Evolutionary conservation across 345 rosid species (phyloP), one percentile per base, ranked within the genome.

Genomic region (Anacardium occidentale): DNA sequence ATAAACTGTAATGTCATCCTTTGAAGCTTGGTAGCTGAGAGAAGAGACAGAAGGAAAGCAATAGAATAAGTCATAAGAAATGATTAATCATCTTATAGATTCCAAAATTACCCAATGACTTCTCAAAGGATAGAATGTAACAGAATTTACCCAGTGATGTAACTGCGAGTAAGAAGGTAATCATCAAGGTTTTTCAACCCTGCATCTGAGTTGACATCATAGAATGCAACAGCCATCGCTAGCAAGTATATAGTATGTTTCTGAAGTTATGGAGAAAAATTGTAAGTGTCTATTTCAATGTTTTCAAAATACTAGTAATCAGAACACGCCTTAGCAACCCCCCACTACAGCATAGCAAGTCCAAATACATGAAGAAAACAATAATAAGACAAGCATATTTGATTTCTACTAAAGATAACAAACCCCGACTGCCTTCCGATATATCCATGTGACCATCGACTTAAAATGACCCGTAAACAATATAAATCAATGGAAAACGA

Each of bases 101-200:
- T 37, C 42, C 42, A 37, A 37, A 37, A 7, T 5, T 37, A 5
- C 42, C 7, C 42, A 37, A 37, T 8, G 42, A 37, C 8, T 37
- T 37, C 42, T 37, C 42, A 18, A 66, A 66, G 0, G n/a, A 34
- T 21, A 17, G 25, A 2, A 11, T 1, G 0, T 0, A 56, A 21
- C 2, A 45, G 32, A 50, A 78, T 85, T 13, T 69, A 92, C 98
- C 98, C 98, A 59, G 87, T 83, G 51, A 90, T 85, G 81, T 93
- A 93, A 75, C 97, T 91, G 71, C 93, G 97, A 59, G 95, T 79
- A 63, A 93, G 93, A 37, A 93, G 97, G 79, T 86, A 86, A n/a
- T 81, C 92, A 45, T 93, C 92, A 48, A 93, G 93, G 68, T 91
- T 89, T 87, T 93, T 91, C 85, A 93, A 79, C 40, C 97, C 98